Base-by-base conservation (phyloP, 1,284 basidiomycete species). In the Phellopilus nigrolimitatus region DNA sequence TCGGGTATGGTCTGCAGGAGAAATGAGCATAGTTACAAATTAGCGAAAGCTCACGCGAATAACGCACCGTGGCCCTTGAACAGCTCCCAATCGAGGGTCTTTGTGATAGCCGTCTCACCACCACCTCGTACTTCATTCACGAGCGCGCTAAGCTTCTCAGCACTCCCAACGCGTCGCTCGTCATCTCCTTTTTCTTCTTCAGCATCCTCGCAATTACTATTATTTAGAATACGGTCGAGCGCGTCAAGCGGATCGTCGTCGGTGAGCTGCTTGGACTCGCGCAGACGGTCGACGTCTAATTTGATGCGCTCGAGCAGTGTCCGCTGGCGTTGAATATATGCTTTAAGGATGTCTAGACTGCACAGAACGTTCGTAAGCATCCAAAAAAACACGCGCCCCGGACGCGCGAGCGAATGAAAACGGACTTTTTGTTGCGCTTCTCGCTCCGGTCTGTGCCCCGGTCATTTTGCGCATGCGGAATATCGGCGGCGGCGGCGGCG, bases 311-410 rank as follows among this genome's bases (percentile, higher is more conserved):
- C 49, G 17, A 57, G 49, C 31, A 59, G 54, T 4, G 43, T 30
- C 30, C 56, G 51, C 36, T 59, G 58, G 8, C 54, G 51, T 15
- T 59, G 49, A 19, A 59, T 55, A 48, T 57, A 59, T 3, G 49
- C 47, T 34, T 50, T 55, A 31, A 59, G 49, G 25, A 56, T 53
- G 25, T 57, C 56, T 39, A 59, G 53, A 42, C 58, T 59, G 53
- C 38, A 33, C 28, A 49, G 39, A 21, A 49, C 30, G 21, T 40
- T 41, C 40, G 13, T 40, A 40, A 15, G 34, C n/a, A 17, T 37
- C n/a, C 19, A 15, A 13, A 17, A 7, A 15, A n/a, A n/a, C n/a
- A n/a, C n/a, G 34, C 10, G 10, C 15, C 28, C 51, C 37, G 17
- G 10, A 51, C 37, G 49, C 51, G 51, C 38, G 21, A 34, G 44